Evolutionary conservation across 768 basidiomycete genomes (phyloP).

Genomic region (Phallus indusiatus): DNA sequence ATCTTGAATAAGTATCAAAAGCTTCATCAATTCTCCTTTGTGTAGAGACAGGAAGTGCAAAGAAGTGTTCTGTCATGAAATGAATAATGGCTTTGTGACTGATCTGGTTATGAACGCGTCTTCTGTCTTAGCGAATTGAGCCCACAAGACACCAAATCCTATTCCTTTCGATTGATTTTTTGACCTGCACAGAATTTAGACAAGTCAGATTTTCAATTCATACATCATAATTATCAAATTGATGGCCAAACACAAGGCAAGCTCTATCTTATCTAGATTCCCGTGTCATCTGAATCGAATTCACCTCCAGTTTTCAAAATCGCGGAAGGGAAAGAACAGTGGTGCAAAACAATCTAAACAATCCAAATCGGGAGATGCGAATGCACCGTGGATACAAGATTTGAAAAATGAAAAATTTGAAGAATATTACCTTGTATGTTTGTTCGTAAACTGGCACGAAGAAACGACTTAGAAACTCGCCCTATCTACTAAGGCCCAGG

Average conservation of each 20-base stretch:
- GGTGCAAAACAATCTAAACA: neutral
- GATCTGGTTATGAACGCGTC: neutral
- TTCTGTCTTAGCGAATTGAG: neutral
- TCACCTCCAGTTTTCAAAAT: neutral
- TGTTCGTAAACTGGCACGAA: too few relatives aligned
- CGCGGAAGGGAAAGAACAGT: neutral
- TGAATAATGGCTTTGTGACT: neutral
- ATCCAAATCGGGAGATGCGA: neutral
- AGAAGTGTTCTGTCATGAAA: constrained; percentile 16
- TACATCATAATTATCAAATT: neutral
- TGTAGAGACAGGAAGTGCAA: constrained; percentile 30
- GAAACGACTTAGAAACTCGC: too few relatives aligned
- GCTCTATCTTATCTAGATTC: neutral
- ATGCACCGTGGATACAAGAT: constrained; percentile 3
- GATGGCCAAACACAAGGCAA: constrained; percentile 6
- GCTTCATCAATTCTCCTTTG: constrained; percentile 43
- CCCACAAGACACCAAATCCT: neutral
- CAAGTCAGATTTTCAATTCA: neutral
- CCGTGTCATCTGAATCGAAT: neutral
- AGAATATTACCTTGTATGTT: constrained; percentile 31
- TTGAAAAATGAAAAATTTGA: constrained; percentile 27
- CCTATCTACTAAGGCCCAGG: constrained; percentile 37
- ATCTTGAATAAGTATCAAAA: constrained; percentile 27
- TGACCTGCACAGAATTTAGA: too few relatives aligned
- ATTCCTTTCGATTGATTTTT: too few relatives aligned